Base-by-base conservation (phyloP, 495 filamentous ascomycete genomes). In the Talaromyces nanjingensis region DNA sequence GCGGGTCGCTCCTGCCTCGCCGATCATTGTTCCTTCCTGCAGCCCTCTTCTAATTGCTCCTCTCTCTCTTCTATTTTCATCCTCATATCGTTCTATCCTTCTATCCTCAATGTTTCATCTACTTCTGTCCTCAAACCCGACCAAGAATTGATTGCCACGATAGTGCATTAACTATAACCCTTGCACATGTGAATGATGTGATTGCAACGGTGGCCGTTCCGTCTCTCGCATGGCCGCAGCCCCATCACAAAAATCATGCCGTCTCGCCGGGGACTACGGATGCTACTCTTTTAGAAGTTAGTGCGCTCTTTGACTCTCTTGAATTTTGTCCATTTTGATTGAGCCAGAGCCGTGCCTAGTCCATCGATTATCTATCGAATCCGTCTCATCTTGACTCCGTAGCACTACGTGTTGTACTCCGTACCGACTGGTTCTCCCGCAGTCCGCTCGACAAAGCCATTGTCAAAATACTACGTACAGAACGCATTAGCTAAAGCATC, bases 221-320 rank as follows among this genome's bases (percentile, higher is more conserved):
- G 20, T 55, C 24, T 55, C 52, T 55, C 25, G 52, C 52, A 55
- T 55, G 22, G 14, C 56, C n/a, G 56, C 53, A 56, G 53, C 20
- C 45, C 53, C 53, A 56, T 56, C 53, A 56, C 53, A 56, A 59
- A 57, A 33, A 33, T 59, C 56, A 59, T 37, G 56, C 56, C 56
- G 56, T 37, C 27, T 59, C 56, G 56, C 56, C 56, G 56, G 56
- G 31, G 56, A 59, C 14, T 31, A 37, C 56, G 56, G 56, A 59
- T 31, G 31, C 27, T 37, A 18, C 14, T 22, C 27, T 59, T 31
- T 31, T 31, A 31, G 29, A 31, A 31, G 29, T 31, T 59, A 59
- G 56, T 37, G 31, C 55, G 56, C 29, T 27, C 54, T 59, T 37
- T 59, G 56, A 37, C 56, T 34, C 31, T 56, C 9, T 16, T 42